Base-by-base conservation (phyloP, 1,139 yeast genomes). In the Suhomyces terraborum region DNA sequence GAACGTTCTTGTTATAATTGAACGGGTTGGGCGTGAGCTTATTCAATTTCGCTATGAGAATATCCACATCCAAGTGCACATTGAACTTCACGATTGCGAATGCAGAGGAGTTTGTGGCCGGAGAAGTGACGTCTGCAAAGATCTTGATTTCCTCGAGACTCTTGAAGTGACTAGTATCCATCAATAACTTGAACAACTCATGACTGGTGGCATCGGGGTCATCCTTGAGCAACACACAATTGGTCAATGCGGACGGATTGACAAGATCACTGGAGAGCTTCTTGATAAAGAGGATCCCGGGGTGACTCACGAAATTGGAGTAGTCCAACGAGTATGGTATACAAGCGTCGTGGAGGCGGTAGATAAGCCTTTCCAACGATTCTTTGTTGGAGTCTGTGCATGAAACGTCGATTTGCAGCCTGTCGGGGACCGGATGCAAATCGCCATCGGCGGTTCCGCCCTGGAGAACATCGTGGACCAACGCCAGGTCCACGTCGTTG, bases 251-350 rank as follows among this genome's bases (percentile, higher is more conserved):
- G 8, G 41, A 9, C 18, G 56, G 48, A 29, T 50, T 49, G 19
- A 58, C 48, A 31, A 51, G 46, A n/a, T 37, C 36, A 19, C 49
- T 49, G 0, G 62, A 51, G 23, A 68, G 48, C 34, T 82, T 78
- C 46, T 82, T 73, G 21, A 82, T 74, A 54, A 80, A 82, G 23
- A 83, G 57, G 50, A 79, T 78, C 0, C 87, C 88, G 1, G 89
- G 88, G 48, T 82, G 82, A 17, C 83, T 77, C 22, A 80, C 58
- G 21, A 82, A 75, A 41, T 71, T 64, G 24, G 72, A 66, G 48
- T 64, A 55, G 38, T 55, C 56, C 35, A 53, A 39, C 21, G 33
- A 25, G 39, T 34, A 47, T 5, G 30, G 31, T 14, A 45, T 19
- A n/a, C 31, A 14, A 19, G 18, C 9, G 12, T 38, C 43, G 27